A percentile compares a stretch with the other conserved stretches of the same genome.
These are phyloP conservation scores for Trametes cubensis DNA, from an alignment of 768 basidiomycete species.

Conservation along the genomic window DNA sequence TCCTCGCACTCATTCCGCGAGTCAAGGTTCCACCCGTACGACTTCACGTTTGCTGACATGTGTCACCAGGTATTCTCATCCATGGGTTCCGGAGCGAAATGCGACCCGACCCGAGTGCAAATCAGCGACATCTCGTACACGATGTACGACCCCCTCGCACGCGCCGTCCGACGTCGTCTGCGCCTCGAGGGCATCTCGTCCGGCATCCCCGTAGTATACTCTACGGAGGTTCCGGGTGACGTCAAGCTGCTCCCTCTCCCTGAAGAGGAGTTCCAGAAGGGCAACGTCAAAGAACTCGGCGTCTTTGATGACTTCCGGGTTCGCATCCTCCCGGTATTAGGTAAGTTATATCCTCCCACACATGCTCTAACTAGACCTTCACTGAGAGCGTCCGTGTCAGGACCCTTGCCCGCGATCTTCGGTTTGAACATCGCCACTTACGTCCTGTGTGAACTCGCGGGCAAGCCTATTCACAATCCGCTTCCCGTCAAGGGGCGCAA, in stretches of 20 bases:
- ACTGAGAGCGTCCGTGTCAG: constrained; percentile 34
- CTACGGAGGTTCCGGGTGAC: constrained; percentile 89
- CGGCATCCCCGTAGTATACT: constrained; percentile 89
- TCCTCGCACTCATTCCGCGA: no score
- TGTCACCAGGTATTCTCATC: constrained; percentile 80
- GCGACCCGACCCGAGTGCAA: constrained; percentile 92
- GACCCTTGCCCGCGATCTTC: constrained; percentile 87
- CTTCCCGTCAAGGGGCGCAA: constrained; percentile 83
- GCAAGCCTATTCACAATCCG: constrained; percentile 80
- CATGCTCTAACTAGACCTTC: background rate
- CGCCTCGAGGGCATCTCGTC: constrained; percentile 61
- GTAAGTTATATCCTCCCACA: constrained; percentile 40
- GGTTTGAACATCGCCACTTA: constrained; percentile 90
- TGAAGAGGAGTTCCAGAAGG: constrained; percentile 91
- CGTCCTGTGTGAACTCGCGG: constrained; percentile 83
- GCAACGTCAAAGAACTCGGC: constrained; percentile 84
- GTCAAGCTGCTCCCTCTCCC: constrained; percentile 87
- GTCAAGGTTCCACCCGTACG: no score
- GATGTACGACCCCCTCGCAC: constrained; percentile 92
- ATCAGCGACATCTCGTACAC: constrained; percentile 94
- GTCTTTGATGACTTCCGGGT: constrained; percentile 93
- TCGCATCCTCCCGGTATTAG: constrained; percentile 89
- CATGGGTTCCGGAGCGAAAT: constrained; percentile 96
- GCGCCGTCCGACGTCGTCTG: constrained; percentile 80
- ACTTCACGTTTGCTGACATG: no score